phyloP scores from a whole-genome alignment of 1,139 yeast genomes.

The Geotrichum klebahnii region DNA sequence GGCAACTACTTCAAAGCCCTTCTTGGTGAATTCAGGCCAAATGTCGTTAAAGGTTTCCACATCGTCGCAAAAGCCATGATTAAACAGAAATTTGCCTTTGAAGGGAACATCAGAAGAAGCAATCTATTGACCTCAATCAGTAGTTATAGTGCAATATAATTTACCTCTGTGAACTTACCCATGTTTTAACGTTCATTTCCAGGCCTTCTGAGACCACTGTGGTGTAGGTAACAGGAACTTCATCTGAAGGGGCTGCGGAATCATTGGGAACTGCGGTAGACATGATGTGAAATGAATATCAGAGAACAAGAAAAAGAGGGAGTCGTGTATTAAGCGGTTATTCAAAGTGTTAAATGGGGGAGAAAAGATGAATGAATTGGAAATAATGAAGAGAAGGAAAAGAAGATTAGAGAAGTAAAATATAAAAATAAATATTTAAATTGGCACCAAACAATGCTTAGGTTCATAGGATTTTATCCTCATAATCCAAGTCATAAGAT shows the following conservation, averaged over 20 bases:
- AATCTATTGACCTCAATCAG: slow-evolving; percentile 1
- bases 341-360: too few relatives aligned
- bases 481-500: too few relatives aligned
- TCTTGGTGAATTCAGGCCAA: slow-evolving; percentile 53
- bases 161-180: slow-evolving; percentile 19
- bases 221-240: slow-evolving; percentile 2
- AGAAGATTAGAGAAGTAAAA: too few relatives aligned
- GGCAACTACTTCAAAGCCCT: slow-evolving; percentile 70
- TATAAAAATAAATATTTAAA: too few relatives aligned
- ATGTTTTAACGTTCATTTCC: slow-evolving; percentile 26
- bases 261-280: slow-evolving; percentile 6
- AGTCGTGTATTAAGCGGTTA: too few relatives aligned
- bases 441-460: too few relatives aligned
- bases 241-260: neutral
- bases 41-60: slow-evolving; percentile 48
- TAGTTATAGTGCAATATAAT: neutral
- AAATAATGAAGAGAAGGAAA: too few relatives aligned
- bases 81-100: slow-evolving; percentile 55
- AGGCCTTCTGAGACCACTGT: slow-evolving; percentile 24
- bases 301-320: neutral
- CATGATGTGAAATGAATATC: too few relatives aligned
- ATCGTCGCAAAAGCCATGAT: slow-evolving; percentile 75
- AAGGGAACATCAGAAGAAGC: slow-evolving; percentile 35
- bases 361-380: too few relatives aligned
- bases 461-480: too few relatives aligned